Percentiles rank a stretch among this genome's conserved stretches.
Evolutionary conservation across 108 stramenopile species (phyloP).

Genomic region (Schizochytrium sp.): DNA sequence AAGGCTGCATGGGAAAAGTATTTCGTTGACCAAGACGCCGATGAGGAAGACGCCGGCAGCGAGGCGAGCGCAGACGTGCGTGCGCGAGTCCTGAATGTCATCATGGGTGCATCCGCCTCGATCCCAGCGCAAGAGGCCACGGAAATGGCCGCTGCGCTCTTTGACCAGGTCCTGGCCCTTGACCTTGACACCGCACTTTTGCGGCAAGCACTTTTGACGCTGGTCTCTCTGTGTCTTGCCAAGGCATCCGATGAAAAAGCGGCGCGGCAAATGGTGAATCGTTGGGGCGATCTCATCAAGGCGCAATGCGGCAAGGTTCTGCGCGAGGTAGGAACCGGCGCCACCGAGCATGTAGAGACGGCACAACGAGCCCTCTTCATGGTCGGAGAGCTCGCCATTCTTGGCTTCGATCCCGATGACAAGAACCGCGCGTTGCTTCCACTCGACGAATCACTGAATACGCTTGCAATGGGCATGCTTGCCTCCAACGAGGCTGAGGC

Average conservation of each 20-base stretch:
- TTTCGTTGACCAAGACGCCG: background rate
- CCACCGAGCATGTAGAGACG: background rate
- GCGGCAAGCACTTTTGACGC: background rate
- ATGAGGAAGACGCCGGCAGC: background rate
- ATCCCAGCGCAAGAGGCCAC: background rate
- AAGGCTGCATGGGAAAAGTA: background rate
- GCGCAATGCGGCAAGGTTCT: background rate
- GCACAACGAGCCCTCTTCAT: background rate
- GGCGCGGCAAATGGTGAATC: background rate
- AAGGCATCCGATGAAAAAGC: background rate
- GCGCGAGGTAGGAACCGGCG: background rate
- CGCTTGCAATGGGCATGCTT: constrained; percentile 2
- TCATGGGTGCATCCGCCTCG: background rate
- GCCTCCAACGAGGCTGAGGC: background rate
- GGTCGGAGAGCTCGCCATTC: background rate
- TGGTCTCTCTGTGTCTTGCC: background rate
- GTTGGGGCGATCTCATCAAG: background rate
- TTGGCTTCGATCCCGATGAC: constrained; percentile 9
- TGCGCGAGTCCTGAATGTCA: background rate
- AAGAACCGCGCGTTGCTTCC: background rate
- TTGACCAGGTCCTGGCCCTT: background rate
- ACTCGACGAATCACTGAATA: background rate
- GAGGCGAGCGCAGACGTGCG: background rate
- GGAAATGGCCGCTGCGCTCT: background rate
- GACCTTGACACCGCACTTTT: background rate